Base-by-base conservation (phyloP, 2,329 filamentous ascomycete genomes). In the Niveomyces coronatus region DNA sequence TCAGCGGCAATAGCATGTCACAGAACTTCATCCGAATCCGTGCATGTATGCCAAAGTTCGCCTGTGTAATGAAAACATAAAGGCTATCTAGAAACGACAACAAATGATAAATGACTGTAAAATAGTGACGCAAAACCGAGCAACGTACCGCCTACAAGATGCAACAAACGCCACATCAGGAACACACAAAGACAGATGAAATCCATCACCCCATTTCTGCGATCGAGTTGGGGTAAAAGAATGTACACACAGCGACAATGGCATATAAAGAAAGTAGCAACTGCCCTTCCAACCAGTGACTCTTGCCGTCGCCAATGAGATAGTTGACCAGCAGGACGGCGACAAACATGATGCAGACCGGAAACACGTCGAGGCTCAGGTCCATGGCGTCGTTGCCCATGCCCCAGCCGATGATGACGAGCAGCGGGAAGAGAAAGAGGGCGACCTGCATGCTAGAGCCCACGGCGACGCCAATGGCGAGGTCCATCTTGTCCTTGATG, bases 241-340 rank as follows among this genome's bases (percentile, higher is more conserved):
- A 76, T n/a, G 71, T 65, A 49, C 72, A 79, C 9, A 76, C 64
- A 9, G 82, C 83, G 52, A 91, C 88, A 38, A 91, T 91, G 28
- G 81, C 65, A 52, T 91, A 91, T 4, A 85, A 70, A 27, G 81
- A 83, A 37, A 87, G 82, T 23, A 91, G 59, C 41, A 89, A 61
- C 43, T 78, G 76, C 3, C 85, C 85, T 57, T 91, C 85, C 0
- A 89, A 69, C 64, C 85, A 91, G 49, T 89, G 85, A 45, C 80
- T 87, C 55, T 85, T 76, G 20, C 85, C 86, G 49, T 93, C 85
- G 15, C 80, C 70, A 34, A 93, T 85, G 30, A 94, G 62, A 54
- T 93, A 94, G 55, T 93, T 94, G 41, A 88, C 83, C 23, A 94
- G 70, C 29, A 94, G 74, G 0, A 85, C 84, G 2, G 85, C 79